phyloP scores from a whole-genome alignment of 1,284 basidiomycete genomes.

The Ustilago nuda region DNA sequence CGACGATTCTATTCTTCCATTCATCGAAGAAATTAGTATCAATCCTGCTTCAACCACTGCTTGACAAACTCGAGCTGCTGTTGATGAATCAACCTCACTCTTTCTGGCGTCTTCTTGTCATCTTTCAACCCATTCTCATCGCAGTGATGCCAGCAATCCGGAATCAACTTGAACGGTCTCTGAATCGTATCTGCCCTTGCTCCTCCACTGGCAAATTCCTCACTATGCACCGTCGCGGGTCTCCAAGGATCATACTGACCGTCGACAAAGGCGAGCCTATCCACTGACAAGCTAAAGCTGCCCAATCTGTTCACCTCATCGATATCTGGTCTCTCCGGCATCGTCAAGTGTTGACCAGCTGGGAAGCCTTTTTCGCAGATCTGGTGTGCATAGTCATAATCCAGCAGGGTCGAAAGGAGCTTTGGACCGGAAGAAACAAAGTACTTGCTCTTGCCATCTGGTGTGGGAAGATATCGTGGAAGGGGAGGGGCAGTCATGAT shows the following conservation, averaged over 20 bases:
- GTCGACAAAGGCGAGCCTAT: slow-evolving; percentile 86
- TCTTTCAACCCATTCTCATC: slow-evolving; percentile 58
- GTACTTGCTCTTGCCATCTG: slow-evolving; percentile 38
- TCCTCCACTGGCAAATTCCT: slow-evolving; percentile 74
- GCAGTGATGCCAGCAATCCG: slow-evolving; percentile 70
- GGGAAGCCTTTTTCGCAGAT: slow-evolving; percentile 85
- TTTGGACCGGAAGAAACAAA: slow-evolving; percentile 70
- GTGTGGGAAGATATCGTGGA: slow-evolving; percentile 26
- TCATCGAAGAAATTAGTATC: neutral
- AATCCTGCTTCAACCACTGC: slow-evolving; percentile 79
- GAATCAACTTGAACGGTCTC: slow-evolving; percentile 87
- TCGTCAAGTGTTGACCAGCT: slow-evolving; percentile 79
- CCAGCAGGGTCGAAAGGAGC: slow-evolving; percentile 80
- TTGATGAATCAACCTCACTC: slow-evolving; percentile 83
- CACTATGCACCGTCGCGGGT: slow-evolving; percentile 84
- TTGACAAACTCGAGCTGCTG: slow-evolving; percentile 84
- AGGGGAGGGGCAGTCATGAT: slow-evolving; percentile 72
- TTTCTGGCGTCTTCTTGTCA: slow-evolving; percentile 76
- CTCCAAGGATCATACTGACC: slow-evolving; percentile 89
- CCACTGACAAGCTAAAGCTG: slow-evolving; percentile 76
- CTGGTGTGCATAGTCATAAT: slow-evolving; percentile 81
- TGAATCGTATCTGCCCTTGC: slow-evolving; percentile 78
- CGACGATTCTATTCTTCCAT: neutral
- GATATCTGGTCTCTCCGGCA: slow-evolving; percentile 81
- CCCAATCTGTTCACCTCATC: slow-evolving; percentile 77